These are phyloP conservation scores for Microbotryomycetes sp. DNA, from an alignment of 1,284 basidiomycete genomes.

Conservation along the genomic window DNA sequence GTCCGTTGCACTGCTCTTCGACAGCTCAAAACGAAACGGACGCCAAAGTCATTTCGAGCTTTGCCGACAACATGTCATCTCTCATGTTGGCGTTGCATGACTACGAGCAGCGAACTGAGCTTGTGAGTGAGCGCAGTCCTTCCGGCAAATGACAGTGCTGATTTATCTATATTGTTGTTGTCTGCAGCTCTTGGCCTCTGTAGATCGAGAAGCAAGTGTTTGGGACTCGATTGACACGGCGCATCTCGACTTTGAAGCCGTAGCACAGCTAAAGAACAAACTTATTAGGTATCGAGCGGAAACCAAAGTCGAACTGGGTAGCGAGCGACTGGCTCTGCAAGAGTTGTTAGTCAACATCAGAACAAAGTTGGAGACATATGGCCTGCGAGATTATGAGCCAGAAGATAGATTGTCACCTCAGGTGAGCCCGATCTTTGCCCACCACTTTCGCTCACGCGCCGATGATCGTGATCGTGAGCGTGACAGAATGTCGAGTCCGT, in stretches of 20 bases:
- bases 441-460: neutral
- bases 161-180: too few species aligned
- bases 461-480: too few species aligned
- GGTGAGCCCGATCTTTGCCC: slow-evolving; percentile 43
- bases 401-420: slow-evolving; percentile 59
- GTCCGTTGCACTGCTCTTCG: too few species aligned
- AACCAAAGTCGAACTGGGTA: slow-evolving; percentile 78
- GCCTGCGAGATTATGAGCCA: slow-evolving; percentile 75
- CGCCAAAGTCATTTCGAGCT: slow-evolving; percentile 86
- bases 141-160: too few species aligned
- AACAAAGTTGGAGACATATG: slow-evolving; percentile 89
- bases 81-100: slow-evolving; percentile 81
- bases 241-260: too few species aligned
- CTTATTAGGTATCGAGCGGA: slow-evolving; percentile 77
- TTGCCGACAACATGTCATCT: slow-evolving; percentile 88
- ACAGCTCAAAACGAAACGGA: slow-evolving; percentile 91
- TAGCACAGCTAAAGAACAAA: neutral
- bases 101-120: slow-evolving; percentile 79
- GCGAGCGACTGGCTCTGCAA: slow-evolving; percentile 79
- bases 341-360: slow-evolving; percentile 89
- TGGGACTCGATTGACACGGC: too few species aligned
- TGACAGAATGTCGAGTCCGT: slow-evolving; percentile 55
- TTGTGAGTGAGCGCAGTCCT: too few species aligned
- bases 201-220: neutral
- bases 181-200: neutral